Base-by-base conservation (phyloP, 176 grass and related monocot genomes). In the Juncus inflexus region DNA sequence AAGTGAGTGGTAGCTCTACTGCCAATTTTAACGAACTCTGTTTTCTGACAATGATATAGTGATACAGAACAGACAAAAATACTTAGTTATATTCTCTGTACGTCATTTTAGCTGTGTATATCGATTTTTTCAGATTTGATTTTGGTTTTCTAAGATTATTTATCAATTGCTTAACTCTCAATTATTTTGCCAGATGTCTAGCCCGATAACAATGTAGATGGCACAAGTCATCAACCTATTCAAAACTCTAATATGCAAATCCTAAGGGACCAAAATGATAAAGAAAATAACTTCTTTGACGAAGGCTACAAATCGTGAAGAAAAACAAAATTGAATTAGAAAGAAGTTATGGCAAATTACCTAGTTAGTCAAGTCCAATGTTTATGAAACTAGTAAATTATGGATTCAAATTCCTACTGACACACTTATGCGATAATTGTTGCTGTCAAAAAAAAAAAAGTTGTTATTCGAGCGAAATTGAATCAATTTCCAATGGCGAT, bases 211-310 rank as follows among this genome's bases (percentile, higher is more conserved):
- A 9, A 94, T 94, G 85, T 81, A 94, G 64, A 84, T 78, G 14
- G 85, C 88, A 57, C 90, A 94, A 83, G 90, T 94, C 40, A 94
- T 94, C 81, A 94, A 94, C 38, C 63, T 94, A 62, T 81, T 94
- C 40, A 94, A 88, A 64, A 80, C 79, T 4, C 45, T 89, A 50
- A 82, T 65, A 66, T 94, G 9, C 88, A 78, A 76, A 83, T 81
- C 15, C 81, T 94, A 2, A 55, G 73, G 65, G 85, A 94, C 61
- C 85, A 84, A 11, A 78, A 85, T 7, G 78, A 85, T 2, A 59
- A 80, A 36, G 80, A 83, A 57, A 74, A 63, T 14, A 63, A 85
- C 6, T 12, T 66, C 9, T 77, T 62, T 9, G 83, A 42, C 28
- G 74, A 64, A 63, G 77, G 65, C 42, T 77, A 15, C 59, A 69